Percentiles rank a stretch among this genome's conserved stretches.
Evolutionary conservation across 2,329 filamentous ascomycete species (phyloP).

Genomic region (Stemphylium beticola): DNA sequence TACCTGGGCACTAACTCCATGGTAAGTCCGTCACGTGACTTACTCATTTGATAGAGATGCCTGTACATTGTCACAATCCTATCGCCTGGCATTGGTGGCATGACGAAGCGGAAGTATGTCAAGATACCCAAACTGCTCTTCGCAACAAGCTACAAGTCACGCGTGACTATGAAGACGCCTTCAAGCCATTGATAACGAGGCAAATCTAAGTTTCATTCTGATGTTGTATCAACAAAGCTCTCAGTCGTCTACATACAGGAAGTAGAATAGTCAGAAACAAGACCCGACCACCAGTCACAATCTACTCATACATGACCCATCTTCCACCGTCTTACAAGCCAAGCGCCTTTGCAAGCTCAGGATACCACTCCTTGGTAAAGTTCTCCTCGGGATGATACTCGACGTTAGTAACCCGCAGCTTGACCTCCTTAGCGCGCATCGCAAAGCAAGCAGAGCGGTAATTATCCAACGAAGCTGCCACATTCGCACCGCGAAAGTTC

Average conservation of each 20-base stretch:
- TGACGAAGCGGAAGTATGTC: no score
- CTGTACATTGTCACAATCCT: no score
- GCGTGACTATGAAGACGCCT: no score
- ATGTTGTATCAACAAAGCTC: no score
- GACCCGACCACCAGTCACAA: background rate
- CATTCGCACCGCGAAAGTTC: background rate
- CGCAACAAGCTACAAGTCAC: no score
- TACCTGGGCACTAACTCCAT: no score
- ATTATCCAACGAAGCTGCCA: conserved; percentile 1
- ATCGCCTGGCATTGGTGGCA: no score
- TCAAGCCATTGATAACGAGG: no score
- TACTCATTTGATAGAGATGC: no score
- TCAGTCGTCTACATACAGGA: background rate
- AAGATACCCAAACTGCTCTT: no score
- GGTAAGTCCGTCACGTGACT: no score
- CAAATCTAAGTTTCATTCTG: no score
- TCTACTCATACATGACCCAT: background rate
- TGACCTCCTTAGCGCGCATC: conserved; percentile 14
- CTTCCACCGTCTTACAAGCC: background rate
- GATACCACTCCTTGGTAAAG: background rate
- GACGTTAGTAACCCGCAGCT: background rate
- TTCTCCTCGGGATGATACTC: background rate
- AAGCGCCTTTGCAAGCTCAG: background rate
- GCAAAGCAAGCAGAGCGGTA: conserved; percentile 9
- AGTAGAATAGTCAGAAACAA: background rate